phyloP scores from a whole-genome alignment of 2,329 filamentous ascomycete genomes.

The Kalmusia sp. region DNA sequence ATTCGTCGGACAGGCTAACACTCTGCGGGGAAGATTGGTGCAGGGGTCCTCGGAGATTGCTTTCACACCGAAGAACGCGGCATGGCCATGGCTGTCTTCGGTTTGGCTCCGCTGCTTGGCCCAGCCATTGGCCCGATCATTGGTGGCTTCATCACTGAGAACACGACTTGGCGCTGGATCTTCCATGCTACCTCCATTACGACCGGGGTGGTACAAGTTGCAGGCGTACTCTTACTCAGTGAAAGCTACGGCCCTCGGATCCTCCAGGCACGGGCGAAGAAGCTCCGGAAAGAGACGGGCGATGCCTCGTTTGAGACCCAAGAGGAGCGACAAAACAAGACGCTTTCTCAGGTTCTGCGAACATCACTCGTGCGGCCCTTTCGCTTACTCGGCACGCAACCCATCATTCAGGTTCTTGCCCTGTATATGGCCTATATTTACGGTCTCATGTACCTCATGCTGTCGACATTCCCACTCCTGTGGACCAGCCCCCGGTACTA shows the following conservation, averaged over 20 bases:
- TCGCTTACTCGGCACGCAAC: slow-evolving; percentile 15
- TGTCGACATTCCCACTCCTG: slow-evolving; percentile 21
- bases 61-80: background rate
- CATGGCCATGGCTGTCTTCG: background rate
- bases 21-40: background rate
- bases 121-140: background rate
- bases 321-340: no score
- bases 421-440: slow-evolving; percentile 52
- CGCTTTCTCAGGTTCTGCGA: no score
- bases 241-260: no score
- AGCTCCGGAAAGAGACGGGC: no score
- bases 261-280: no score
- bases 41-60: background rate
- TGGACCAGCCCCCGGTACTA: slow-evolving; percentile 23
- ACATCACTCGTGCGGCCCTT: no score
- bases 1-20: no score
- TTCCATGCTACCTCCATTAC: no score
- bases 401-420: slow-evolving; percentile 48
- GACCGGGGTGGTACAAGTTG: no score
- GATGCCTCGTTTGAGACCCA: no score
- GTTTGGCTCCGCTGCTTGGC: background rate
- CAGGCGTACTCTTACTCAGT: no score
- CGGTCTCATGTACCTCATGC: slow-evolving; percentile 35
- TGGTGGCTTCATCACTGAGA: background rate
- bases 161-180: background rate